A percentile compares a stretch with the other conserved stretches of the same genome.
These are phyloP conservation scores for Sabuloglossum arenarium DNA, from an alignment of 495 filamentous ascomycete species.

Conservation along the genomic window DNA sequence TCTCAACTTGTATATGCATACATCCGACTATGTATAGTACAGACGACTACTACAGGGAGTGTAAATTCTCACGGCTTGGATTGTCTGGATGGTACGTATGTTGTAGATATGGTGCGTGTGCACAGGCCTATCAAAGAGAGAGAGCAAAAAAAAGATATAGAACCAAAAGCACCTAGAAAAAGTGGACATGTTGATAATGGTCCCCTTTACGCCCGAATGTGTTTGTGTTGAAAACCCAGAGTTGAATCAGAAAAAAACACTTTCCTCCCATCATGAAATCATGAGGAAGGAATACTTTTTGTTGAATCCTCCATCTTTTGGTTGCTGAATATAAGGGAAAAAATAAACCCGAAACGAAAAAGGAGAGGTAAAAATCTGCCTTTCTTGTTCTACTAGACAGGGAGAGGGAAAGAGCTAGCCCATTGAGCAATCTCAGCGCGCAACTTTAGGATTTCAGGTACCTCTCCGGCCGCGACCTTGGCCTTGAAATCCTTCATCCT, in stretches of 20 bases:
- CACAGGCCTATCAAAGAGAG: too few species aligned
- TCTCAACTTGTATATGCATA: too few species aligned
- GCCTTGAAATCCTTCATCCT: slow-evolving; percentile 99
- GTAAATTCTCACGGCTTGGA: too few species aligned
- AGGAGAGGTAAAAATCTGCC: not conserved
- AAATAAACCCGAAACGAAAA: not conserved
- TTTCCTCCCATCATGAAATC: not conserved
- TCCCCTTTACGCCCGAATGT: not conserved
- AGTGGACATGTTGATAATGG: not conserved
- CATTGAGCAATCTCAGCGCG: slow-evolving; percentile 77
- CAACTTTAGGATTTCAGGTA: slow-evolving; percentile 58
- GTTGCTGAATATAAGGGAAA: not conserved
- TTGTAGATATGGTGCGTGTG: too few species aligned
- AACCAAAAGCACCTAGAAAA: not conserved
- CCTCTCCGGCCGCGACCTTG: slow-evolving; percentile 58
- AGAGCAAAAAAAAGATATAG: too few species aligned
- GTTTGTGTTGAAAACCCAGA: not conserved
- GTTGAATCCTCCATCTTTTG: not conserved
- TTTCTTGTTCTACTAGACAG: too few species aligned
- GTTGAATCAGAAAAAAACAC: not conserved
- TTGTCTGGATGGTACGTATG: too few species aligned
- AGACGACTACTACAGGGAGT: too few species aligned
- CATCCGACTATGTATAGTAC: too few species aligned
- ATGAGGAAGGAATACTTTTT: not conserved
- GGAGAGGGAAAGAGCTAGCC: slow-evolving; percentile 84